Evolutionary conservation across 441 rosid species (phyloP).

Genomic region (Iberis amara): DNA sequence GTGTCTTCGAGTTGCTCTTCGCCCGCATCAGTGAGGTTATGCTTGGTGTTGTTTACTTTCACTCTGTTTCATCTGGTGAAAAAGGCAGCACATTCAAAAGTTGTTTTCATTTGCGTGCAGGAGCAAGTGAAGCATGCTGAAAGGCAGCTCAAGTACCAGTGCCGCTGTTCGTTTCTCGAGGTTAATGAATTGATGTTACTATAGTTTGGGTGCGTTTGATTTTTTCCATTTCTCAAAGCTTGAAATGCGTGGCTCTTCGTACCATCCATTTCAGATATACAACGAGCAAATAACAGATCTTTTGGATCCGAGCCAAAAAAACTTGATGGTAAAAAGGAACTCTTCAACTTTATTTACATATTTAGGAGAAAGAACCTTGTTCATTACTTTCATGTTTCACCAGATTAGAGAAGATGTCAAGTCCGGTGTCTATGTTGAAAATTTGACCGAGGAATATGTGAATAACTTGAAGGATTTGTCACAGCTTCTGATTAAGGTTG

Average conservation of each 20-base stretch:
- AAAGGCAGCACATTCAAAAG: slow-evolving; percentile 17
- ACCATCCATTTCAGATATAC: slow-evolving; percentile 64
- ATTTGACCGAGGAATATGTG: slow-evolving; percentile 75
- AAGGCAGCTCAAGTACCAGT: slow-evolving; percentile 84
- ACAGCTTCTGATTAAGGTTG: slow-evolving; percentile 79
- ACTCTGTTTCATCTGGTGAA: slow-evolving; percentile 10
- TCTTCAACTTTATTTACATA: slow-evolving; percentile 18
- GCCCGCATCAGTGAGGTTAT: slow-evolving; percentile 79
- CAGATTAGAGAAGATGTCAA: slow-evolving; percentile 98
- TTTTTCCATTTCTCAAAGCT: slow-evolving; percentile 12
- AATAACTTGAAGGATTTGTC: slow-evolving; percentile 75
- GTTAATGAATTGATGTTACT: slow-evolving; percentile 32
- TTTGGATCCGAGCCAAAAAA: slow-evolving; percentile 82
- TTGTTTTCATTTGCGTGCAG: slow-evolving; percentile 38
- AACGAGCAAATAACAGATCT: slow-evolving; percentile 98
- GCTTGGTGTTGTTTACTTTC: slow-evolving; percentile 18
- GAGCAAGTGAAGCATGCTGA: slow-evolving; percentile 83
- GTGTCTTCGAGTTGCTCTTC: slow-evolving; percentile 79
- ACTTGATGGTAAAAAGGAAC: slow-evolving; percentile 65
- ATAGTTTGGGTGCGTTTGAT: background rate
- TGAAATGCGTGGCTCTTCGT: slow-evolving; percentile 9
- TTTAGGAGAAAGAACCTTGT: background rate
- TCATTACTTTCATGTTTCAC: slow-evolving; percentile 18
- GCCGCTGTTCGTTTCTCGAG: slow-evolving; percentile 99
- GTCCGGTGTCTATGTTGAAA: slow-evolving; percentile 91